These are phyloP conservation scores for Yamadazyma kanchanaburiensis DNA, from an alignment of 1,139 yeast species.

Conservation along the genomic window DNA sequence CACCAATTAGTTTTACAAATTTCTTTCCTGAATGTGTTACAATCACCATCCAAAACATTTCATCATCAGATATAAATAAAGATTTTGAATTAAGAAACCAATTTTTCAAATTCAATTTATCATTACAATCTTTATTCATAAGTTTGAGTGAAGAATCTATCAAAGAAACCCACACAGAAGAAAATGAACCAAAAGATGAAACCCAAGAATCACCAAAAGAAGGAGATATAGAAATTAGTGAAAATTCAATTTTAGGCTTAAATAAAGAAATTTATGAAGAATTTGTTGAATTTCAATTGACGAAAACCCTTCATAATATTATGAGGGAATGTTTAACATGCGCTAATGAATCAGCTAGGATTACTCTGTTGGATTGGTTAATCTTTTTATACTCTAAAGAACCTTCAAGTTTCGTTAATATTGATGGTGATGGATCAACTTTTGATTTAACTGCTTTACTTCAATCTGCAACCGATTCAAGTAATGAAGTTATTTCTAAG, in stretches of 20 bases:
- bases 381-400: conserved; percentile 76
- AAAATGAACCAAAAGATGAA: conserved; percentile 2
- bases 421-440: conserved; percentile 34
- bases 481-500: conserved; percentile 77
- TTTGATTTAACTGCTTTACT: conserved; percentile 73
- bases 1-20: conserved; percentile 73
- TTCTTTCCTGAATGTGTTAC: conserved; percentile 47
- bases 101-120: conserved; percentile 33
- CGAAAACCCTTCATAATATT: conserved; percentile 31
- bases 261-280: conserved; percentile 40
- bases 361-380: conserved; percentile 90
- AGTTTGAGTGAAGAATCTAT: conserved; percentile 22
- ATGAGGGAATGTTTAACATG: conserved; percentile 36
- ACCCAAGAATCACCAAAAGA: conserved; percentile 1
- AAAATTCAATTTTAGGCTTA: conserved; percentile 26
- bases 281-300: conserved; percentile 37
- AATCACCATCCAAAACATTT: conserved; percentile 34
- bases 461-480: conserved; percentile 80
- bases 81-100: conserved; percentile 38
- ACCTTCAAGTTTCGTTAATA: conserved; percentile 55
- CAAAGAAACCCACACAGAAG: conserved; percentile 1
- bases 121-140: conserved; percentile 32
- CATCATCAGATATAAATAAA: conserved; percentile 35
- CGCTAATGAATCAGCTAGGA: conserved; percentile 70
- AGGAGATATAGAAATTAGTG: conserved; percentile 11